These are phyloP conservation scores for Candida silvicultrix DNA, from an alignment of 805 yeast species.

Conservation along the genomic window DNA sequence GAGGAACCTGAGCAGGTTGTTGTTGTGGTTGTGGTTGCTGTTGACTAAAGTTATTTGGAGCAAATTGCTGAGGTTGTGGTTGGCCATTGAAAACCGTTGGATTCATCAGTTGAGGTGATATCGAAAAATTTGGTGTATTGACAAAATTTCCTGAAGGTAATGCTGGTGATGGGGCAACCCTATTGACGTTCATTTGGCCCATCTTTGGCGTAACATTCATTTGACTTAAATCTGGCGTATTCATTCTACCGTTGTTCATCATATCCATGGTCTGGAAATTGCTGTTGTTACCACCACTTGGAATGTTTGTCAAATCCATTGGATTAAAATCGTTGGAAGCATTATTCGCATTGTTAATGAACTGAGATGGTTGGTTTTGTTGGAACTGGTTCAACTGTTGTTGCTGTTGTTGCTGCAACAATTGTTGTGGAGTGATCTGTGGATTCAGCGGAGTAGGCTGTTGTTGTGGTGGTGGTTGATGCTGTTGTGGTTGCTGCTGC, in stretches of 20 bases:
- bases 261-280: neutral
- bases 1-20: neutral
- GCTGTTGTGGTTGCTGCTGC: slow-evolving; percentile 13
- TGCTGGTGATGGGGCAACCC: slow-evolving; percentile 5
- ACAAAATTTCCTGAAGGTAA: slow-evolving; percentile 3
- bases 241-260: slow-evolving; percentile 3
- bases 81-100: slow-evolving; percentile 1
- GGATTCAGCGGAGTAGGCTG: slow-evolving; percentile 7
- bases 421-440: slow-evolving; percentile 21
- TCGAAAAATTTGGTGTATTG: slow-evolving; percentile 3
- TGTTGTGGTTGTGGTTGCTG: slow-evolving; percentile 1
- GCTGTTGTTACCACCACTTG: neutral
- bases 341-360: slow-evolving; percentile 1
- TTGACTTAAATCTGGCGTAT: slow-evolving; percentile 7
- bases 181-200: neutral
- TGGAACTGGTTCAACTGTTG: slow-evolving; percentile 3
- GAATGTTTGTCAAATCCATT: slow-evolving; percentile 1
- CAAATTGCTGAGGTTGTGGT: slow-evolving; percentile 2
- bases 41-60: neutral
- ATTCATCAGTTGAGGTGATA: slow-evolving; percentile 9
- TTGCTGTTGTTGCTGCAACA: slow-evolving; percentile 19
- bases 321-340: slow-evolving; percentile 1
- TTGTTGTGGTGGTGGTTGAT: slow-evolving; percentile 21
- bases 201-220: neutral
- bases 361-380: slow-evolving; percentile 4